Evolutionary conservation across 768 basidiomycete genomes (phyloP).

Genomic region (Kwoniella sp.): DNA sequence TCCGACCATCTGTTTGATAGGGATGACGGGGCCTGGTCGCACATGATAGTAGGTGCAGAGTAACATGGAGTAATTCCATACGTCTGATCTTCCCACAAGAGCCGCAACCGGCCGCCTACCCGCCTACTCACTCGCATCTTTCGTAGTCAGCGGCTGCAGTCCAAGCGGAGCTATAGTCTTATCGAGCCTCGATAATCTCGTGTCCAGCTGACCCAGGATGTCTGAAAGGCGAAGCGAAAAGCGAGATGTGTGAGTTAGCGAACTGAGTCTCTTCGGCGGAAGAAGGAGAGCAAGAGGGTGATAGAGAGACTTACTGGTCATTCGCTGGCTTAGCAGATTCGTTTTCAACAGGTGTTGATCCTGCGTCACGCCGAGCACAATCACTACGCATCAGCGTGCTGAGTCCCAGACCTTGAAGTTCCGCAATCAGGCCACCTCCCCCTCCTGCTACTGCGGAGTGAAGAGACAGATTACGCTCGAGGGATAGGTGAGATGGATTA

Average conservation of each 20-base stretch:
- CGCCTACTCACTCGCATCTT: constrained; percentile 47
- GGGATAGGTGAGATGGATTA: neutral
- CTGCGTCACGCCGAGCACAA: constrained; percentile 20
- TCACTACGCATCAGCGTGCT: constrained; percentile 1
- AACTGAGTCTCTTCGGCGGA: neutral
- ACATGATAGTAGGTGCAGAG: no score
- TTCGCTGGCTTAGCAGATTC: constrained; percentile 52
- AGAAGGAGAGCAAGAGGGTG: neutral
- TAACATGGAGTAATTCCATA: no score
- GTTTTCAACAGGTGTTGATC: constrained; percentile 56
- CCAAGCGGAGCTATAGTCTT: constrained; percentile 55
- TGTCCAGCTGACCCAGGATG: constrained; percentile 51
- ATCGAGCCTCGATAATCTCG: constrained; percentile 49
- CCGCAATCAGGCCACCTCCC: no score
- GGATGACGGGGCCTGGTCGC: no score
- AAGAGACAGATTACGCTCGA: no score
- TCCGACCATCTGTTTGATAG: no score
- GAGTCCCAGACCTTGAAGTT: no score
- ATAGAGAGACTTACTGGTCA: constrained; percentile 42
- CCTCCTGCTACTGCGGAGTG: no score
- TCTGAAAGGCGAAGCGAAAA: no score
- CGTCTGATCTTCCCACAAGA: no score
- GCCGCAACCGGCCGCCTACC: no score
- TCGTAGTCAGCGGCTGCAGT: constrained; percentile 48
- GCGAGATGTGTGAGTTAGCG: no score